Evolutionary conservation across 2,329 filamentous ascomycete species (phyloP), one percentile per base, ranked within the genome.

Genomic region (Cytospora mali): DNA sequence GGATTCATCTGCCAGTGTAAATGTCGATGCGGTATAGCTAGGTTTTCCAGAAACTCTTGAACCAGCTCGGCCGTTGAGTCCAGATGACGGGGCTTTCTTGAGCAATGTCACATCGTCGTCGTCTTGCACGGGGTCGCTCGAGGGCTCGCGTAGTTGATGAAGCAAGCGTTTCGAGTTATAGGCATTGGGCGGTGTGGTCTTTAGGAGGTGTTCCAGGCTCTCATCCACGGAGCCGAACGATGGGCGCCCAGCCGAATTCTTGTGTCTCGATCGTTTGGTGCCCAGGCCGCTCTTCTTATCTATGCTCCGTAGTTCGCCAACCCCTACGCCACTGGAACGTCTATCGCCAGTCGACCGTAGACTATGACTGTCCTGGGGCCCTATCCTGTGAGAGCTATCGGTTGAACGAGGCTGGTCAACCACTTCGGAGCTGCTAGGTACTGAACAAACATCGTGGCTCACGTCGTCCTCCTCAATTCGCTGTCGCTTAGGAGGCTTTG

Each of bases 101-200:
- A 23, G 23, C 16, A n/a, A 5, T 14, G 42, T 35, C 23, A 39
- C 13, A 1, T 50, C 55, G 10, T 50, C 61, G 10, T 63, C 53
- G 31, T 63, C 56, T 10, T 65, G 61, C 10, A 65, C 60, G n/a
- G 28, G 52, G 25, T 65, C 61, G 13, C 25, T 25, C 10, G 16
- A 13, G 16, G 9, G 4, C 18, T 39, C 13, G 2, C 16, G 52
- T n/a, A 51, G 11, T 7, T 39, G 33, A 11, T 55, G 21, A 4
- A 63, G 25, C 50, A n/a, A 10, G 16, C 23, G 50, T 16, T 25
- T 33, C 10, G 50, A 14, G 27, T 54, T 63, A 42, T 54, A 50
- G 3, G 39, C 21, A 52, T n/a, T 49, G 3, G 35, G 23, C 27
- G 42, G 13, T 21, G 28, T 52, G 29, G 31, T 58, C 29, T 49